Evolutionary conservation across 2,329 filamentous ascomycete genomes (phyloP), one percentile per base, ranked within the genome.

Genomic region (Sarocladium oryzae): DNA sequence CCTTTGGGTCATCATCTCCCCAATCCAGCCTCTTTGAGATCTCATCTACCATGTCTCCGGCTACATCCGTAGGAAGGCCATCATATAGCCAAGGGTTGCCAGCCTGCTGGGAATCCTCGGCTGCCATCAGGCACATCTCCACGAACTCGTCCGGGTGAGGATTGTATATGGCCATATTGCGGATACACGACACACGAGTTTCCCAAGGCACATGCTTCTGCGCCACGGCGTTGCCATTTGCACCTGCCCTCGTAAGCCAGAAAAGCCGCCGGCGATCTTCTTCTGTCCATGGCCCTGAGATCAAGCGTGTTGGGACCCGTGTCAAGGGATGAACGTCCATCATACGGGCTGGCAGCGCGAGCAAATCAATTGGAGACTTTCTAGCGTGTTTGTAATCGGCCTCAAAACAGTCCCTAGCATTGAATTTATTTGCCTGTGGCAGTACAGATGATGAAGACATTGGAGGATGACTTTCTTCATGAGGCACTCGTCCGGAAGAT

Each of bases 241-340:
- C 61, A 13, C 73, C 72, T 5, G 64, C 68, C 32, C 69, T 66
- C 9, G 66, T 59, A 18, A 77, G 62, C 74, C 74, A 76, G 58
- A 75, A 74, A 4, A 76, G 61, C 24, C 71, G 71, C 35, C 68
- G 65, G 21, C 64, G 59, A 37, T 63, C 58, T 33, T 67, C 65
- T 3, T 68, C 67, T 21, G 67, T 58, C 70, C 69, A 74, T 0
- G 73, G 71, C 0, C 72, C 71, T 0, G 63, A 66, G 28, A 76
- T 52, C 23, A 77, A 66, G 4, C 54, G 38, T 10, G 63, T 60
- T 6, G 74, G 74, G 35, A 76, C 64, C n/a, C 62, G 66, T 3
- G 64, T 62, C 6, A 58, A 55, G 10, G 61, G 64, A 50, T 76
- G 70, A 10, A 75, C 63, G 50, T 73, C 69, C 8, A 58, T 60